Conservation (phyloP, 106 monocot species). For the Platanthera guangdongensis region DNA sequence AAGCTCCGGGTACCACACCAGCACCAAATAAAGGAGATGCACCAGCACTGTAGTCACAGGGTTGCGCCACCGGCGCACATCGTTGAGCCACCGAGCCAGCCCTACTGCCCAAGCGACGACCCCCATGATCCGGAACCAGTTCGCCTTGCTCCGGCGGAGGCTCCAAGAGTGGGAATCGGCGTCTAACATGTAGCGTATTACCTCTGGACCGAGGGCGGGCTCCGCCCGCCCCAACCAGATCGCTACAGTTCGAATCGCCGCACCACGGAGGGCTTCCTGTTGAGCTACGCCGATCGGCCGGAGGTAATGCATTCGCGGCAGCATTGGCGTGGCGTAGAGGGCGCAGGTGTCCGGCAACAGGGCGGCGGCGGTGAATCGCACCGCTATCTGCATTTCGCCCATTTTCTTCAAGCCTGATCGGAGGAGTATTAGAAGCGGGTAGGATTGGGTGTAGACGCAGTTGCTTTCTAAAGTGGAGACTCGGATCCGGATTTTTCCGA, state of each 20-base stretch:
- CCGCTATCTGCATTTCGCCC: slow-evolving; percentile 88
- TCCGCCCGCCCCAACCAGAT: slow-evolving; percentile 69
- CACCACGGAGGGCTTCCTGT: slow-evolving; percentile 71
- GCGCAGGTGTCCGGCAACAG: slow-evolving; percentile 75
- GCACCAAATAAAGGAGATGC: slow-evolving; percentile 72
- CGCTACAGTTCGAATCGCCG: slow-evolving; percentile 64
- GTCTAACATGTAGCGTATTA: slow-evolving; percentile 88
- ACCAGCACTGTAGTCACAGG: slow-evolving; percentile 77
- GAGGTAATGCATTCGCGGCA: slow-evolving; percentile 92
- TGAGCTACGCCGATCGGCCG: slow-evolving; percentile 85
- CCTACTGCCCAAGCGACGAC: slow-evolving; percentile 74
- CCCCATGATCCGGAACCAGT: slow-evolving; percentile 91
- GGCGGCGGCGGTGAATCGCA: slow-evolving; percentile 60
- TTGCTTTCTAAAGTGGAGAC: slow-evolving; percentile 92
- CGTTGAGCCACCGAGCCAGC: slow-evolving; percentile 61
- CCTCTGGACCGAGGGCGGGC: slow-evolving; percentile 83
- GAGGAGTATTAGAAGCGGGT: slow-evolving; percentile 72
- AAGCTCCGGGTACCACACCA: slow-evolving; percentile 91
- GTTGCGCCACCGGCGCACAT: slow-evolving; percentile 65
- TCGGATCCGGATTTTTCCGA: slow-evolving; percentile 86
- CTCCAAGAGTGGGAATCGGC: slow-evolving; percentile 79
- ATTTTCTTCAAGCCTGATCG: slow-evolving; percentile 83
- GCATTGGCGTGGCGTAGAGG: slow-evolving; percentile 62
- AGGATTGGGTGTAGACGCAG: slow-evolving; percentile 70
- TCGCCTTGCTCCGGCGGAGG: slow-evolving; percentile 73